Evolutionary conservation across 192 early-diverging fungal genomes (phyloP).

Genomic region (Coemansia sp.): DNA sequence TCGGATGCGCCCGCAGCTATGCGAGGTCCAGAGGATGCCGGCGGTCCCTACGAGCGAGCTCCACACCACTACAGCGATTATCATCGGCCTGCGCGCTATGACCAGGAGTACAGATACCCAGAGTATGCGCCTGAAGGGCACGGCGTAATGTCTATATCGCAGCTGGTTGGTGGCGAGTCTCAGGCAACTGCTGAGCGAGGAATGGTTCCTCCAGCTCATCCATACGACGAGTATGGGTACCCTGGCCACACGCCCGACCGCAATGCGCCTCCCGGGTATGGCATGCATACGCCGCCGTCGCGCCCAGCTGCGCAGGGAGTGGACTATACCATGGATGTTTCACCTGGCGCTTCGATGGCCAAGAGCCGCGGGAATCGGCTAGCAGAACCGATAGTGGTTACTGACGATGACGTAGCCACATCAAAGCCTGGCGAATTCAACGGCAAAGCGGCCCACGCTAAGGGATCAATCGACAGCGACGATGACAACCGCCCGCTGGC

Average conservation of each 20-base stretch:
- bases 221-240: slow-evolving; percentile 6
- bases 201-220: background rate
- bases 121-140: slow-evolving; percentile 14
- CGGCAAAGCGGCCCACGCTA: background rate
- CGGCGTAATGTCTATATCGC: slow-evolving; percentile 49
- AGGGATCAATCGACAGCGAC: slow-evolving; percentile 16
- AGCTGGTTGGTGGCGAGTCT: slow-evolving; percentile 32
- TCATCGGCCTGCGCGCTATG: slow-evolving; percentile 9
- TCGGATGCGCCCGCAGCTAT: slow-evolving; percentile 13
- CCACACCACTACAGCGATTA: slow-evolving; percentile 15
- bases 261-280: slow-evolving; percentile 6
- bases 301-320: slow-evolving; percentile 4
- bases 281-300: slow-evolving; percentile 19
- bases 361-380: slow-evolving; percentile 7
- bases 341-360: slow-evolving; percentile 13
- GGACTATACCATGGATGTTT: slow-evolving; percentile 1
- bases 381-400: slow-evolving; percentile 14
- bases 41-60: slow-evolving; percentile 1
- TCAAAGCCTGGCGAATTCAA: background rate
- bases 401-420: slow-evolving; percentile 19
- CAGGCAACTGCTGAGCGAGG: slow-evolving; percentile 3
- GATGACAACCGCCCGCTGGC: slow-evolving; percentile 40
- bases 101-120: slow-evolving; percentile 19
- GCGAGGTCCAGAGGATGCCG: slow-evolving; percentile 1
- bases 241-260: slow-evolving; percentile 4